A percentile compares a stretch with the other conserved stretches of the same genome.
Conservation (phyloP, 78 protist species). For the Isochrysis galbana region DNA sequence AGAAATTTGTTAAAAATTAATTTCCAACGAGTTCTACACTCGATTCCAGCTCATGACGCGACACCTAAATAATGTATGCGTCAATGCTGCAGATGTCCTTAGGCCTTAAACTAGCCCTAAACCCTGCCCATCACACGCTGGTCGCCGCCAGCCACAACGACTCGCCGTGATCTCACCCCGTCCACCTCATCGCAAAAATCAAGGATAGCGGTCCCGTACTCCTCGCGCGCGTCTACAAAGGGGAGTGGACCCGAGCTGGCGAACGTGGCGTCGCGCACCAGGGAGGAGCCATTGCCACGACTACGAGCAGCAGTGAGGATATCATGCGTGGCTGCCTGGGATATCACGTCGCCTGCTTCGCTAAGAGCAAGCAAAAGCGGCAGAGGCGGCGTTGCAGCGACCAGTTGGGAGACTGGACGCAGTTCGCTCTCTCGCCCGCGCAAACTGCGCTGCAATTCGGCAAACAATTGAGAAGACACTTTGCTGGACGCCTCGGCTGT, state of each 20-base stretch:
- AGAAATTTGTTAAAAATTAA: no score
- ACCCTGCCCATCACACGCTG: not conserved
- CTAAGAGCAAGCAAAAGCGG: not conserved
- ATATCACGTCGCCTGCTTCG: not conserved
- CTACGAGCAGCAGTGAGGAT: not conserved
- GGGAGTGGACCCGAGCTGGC: not conserved
- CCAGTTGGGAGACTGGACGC: not conserved
- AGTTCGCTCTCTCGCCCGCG: not conserved
- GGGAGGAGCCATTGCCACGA: not conserved
- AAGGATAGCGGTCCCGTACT: not conserved
- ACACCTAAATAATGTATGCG: no score
- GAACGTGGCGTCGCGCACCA: no score
- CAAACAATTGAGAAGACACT: no score
- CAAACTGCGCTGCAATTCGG: not conserved
- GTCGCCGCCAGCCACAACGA: not conserved
- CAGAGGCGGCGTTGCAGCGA: not conserved
- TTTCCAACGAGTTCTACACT: no score
- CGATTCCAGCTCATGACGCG: no score
- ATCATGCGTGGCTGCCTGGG: not conserved
- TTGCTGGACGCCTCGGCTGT: not conserved
- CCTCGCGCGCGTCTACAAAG: not conserved
- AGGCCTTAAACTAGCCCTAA: not conserved
- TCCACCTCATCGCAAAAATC: not conserved
- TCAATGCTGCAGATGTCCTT: no score
- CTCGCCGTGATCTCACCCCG: not conserved